phyloP scores from a whole-genome alignment of 257 asterid genomes.

The Lavandula angustifolia region DNA sequence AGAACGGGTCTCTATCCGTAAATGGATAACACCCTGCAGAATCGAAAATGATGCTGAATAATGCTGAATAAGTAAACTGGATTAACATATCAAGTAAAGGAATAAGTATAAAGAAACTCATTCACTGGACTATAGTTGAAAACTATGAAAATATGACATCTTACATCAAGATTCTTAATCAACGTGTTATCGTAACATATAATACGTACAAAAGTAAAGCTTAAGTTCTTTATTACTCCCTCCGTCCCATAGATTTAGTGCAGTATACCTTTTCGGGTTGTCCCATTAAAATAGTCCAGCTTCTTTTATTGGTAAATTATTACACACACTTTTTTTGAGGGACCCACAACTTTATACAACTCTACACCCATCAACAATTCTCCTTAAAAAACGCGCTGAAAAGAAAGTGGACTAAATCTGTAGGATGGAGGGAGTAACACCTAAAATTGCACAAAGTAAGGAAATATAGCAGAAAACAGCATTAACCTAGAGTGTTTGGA shows the following conservation, averaged over 20 bases:
- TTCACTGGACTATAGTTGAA: not conserved
- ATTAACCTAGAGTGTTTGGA: slow-evolving; percentile 88
- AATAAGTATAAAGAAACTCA: not conserved
- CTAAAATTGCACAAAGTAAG: not conserved
- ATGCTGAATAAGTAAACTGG: slow-evolving; percentile 15
- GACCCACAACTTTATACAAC: too few species aligned
- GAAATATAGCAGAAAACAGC: slow-evolving; percentile 23
- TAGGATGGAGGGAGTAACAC: too few species aligned
- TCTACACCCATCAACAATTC: too few species aligned
- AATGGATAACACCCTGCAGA: slow-evolving; percentile 92
- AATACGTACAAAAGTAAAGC: not conserved
- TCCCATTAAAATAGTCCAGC: too few species aligned
- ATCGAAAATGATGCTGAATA: slow-evolving; percentile 26
- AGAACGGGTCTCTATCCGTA: slow-evolving; percentile 93
- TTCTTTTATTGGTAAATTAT: too few species aligned
- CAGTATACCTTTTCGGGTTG: too few species aligned
- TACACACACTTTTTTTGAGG: too few species aligned
- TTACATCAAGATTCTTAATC: not conserved
- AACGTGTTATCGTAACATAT: not conserved
- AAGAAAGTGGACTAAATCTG: too few species aligned
- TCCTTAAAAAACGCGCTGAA: too few species aligned
- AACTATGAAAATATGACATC: not conserved
- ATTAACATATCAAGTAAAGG: slow-evolving; percentile 13
- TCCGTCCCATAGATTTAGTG: too few species aligned
- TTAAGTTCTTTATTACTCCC: slow-evolving; percentile 12